Base-by-base conservation (phyloP, 352 stramenopile genomes). In the Phytophthora multivora region DNA sequence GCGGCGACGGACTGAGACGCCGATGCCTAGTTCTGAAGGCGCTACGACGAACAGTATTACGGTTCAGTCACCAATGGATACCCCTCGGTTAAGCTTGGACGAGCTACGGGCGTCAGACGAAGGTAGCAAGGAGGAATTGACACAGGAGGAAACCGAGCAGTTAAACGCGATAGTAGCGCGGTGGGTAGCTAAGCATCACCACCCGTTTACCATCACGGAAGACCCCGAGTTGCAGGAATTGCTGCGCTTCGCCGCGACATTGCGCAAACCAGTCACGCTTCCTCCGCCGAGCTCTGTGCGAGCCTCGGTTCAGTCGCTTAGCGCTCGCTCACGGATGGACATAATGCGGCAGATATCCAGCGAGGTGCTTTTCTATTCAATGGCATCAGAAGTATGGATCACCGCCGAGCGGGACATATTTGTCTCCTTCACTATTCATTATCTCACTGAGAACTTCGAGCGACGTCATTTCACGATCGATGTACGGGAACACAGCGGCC, bases 181-280 rank as follows among this genome's bases (percentile, higher is more conserved):
- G 31, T 83, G 75, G 75, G 71, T 83, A 11, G 70, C 69, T 40
- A 83, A 83, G 35, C 75, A 77, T 31, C 76, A 79, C 18, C 71
- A 83, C 19, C 71, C 71, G 26, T 73, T 83, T 7, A 64, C 51
- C 9, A 80, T 83, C 36, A 79, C 70, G 0, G 69, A 80, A 46
- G 69, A 83, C 56, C 61, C 58, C 10, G 75, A 84, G 61, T 58
- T 84, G 16, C 72, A 79, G 25, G 72, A 79, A 35, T 56, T 84
- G 31, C 67, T 84, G 15, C 61, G 57, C 19, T 80, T 81, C 33
- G 75, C 72, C 18, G 65, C 73, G 19, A 51, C 62, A 18, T 63
- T 79, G 40, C 73, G 62, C 25, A 79, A 78, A 36, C 59, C 60
- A 11, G 56, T 79, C 26, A 55, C 54, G n/a, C 58, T 79, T 41